Base-by-base conservation (phyloP, 768 basidiomycete species). In the Suillus hirtellus region DNA sequence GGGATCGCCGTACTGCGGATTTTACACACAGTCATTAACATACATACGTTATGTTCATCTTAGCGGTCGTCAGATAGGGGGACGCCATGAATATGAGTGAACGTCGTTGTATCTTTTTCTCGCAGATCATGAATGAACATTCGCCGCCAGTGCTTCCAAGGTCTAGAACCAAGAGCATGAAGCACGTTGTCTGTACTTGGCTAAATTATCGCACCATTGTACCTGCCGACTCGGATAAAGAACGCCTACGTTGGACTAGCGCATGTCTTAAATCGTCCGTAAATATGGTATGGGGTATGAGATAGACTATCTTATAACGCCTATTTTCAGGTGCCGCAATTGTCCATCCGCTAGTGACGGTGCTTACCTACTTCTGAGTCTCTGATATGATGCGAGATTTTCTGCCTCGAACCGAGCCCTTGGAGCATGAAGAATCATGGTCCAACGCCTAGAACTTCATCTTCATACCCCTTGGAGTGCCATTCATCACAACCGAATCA, bases 51-150 rank as follows among this genome's bases (percentile, higher is more conserved):
- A n/a, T 12, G 34, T n/a, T 53, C 52, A 53, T 53, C 50, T 52
- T 31, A 52, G 50, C 50, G 50, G 50, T 34, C 27, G 5, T 35
- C 10, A 53, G 52, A 34, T 53, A 53, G 52, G 52, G 34, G 52
- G 52, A n/a, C 31, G 1, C 17, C 52, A 7, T n/a, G 31, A 19
- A 53, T 34, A 53, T 19, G 19, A 53, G 49, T 27, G 27, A 31
- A 5, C 31, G 11, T n/a, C 2, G 8, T 52, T 6, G 34, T 35
- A 12, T 35, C 2, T 35, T 53, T 15, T 52, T 52, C 34, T 34
- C 19, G 52, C 34, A 34, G 52, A 53, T 53, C 52, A 53, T 53
- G 52, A 53, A 53, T 31, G 8, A 50, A 27, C 5, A 10, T 53
- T 12, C 34, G 34, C 52, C 31, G 52, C 19, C 6, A 3, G 52